Percentiles rank a stretch among this genome's conserved stretches.
Conservation (phyloP, 2,329 filamentous ascomycete species). For the Penicillium expansum region DNA sequence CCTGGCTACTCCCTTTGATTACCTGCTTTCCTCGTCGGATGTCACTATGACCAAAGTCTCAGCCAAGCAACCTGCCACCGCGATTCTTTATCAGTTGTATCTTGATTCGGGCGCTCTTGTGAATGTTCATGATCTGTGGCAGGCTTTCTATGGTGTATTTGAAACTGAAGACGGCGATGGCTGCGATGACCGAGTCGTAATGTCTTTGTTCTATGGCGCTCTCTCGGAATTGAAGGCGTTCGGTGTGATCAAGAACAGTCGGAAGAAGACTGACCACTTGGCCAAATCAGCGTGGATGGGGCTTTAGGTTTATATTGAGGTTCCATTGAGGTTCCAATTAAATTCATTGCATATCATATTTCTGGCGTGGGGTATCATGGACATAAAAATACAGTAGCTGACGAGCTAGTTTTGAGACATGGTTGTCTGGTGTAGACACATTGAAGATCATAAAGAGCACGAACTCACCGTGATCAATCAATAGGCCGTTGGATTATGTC, state of each 20-base stretch:
- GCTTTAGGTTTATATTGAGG: conserved; percentile 23
- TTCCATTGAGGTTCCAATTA: conserved; percentile 2
- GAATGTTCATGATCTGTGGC: conserved; percentile 61
- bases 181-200: conserved; percentile 37
- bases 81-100: conserved; percentile 62
- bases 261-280: conserved; percentile 89
- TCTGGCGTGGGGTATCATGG: conserved; percentile 33
- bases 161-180: conserved; percentile 32
- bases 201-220: conserved; percentile 79
- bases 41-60: conserved; percentile 39
- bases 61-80: conserved; percentile 55
- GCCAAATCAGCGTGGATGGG: conserved; percentile 82
- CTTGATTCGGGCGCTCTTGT: conserved; percentile 61
- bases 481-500: conserved; percentile 71
- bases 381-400: conserved; percentile 16
- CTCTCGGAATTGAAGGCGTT: conserved; percentile 81
- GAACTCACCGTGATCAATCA: not conserved
- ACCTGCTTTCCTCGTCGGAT: conserved; percentile 53
- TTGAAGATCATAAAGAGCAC: not conserved
- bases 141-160: conserved; percentile 58
- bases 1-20: conserved; percentile 58
- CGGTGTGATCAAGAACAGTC: conserved; percentile 83
- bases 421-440: not conserved
- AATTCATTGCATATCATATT: conserved; percentile 14
- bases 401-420: not conserved